A percentile compares a stretch with the other conserved stretches of the same genome.
Evolutionary conservation across 148 eudicot genomes (phyloP).

Genomic region (Rhododendron henanense): DNA sequence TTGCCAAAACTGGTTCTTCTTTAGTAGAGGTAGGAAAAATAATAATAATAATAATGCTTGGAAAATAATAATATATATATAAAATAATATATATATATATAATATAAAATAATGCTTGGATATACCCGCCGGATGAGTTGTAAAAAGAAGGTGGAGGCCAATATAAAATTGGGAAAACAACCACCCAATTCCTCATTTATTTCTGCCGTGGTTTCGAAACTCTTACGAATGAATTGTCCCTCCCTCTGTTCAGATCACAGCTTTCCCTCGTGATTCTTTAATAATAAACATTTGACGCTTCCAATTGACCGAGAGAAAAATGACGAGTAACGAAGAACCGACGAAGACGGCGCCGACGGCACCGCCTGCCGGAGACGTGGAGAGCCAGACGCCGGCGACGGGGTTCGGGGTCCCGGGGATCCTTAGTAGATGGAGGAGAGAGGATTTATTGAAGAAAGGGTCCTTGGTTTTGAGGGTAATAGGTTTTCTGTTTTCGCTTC

Average conservation of each 20-base stretch:
- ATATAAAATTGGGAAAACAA: background rate
- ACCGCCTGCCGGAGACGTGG: conserved; percentile 24
- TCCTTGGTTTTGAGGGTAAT: conserved; percentile 35
- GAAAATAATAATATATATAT: no score
- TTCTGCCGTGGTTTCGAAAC: background rate
- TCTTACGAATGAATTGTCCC: background rate
- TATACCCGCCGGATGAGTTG: no score
- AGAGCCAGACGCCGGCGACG: conserved; percentile 16
- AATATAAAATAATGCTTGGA: no score
- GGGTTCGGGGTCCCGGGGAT: conserved; percentile 26
- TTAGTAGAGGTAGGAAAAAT: no score
- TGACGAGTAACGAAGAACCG: background rate
- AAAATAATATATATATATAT: no score
- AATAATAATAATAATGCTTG: no score
- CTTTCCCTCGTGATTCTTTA: background rate
- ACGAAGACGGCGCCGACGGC: background rate
- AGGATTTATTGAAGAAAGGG: conserved; percentile 43
- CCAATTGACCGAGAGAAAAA: background rate
- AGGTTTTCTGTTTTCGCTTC: conserved; percentile 45
- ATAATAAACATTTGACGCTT: background rate
- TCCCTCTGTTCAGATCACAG: background rate
- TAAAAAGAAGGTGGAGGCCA: background rate
- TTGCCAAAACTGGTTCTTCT: no score
- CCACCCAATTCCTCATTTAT: no score
- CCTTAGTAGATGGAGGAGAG: conserved; percentile 38